Conservation (phyloP, 345 rosid species). For the Turnera subulata region DNA sequence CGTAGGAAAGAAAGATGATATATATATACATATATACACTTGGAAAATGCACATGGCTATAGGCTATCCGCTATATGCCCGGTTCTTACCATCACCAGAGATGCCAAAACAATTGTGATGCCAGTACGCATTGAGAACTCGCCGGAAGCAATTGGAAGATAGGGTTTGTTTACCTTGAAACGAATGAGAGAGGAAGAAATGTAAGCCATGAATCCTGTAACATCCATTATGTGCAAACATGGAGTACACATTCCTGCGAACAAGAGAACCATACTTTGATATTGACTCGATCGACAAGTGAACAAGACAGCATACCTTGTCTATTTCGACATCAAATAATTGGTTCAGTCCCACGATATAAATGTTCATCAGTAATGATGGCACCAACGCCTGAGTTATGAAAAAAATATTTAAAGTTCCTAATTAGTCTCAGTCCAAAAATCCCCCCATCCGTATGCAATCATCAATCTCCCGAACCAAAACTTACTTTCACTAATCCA, state of each 20-base stretch:
- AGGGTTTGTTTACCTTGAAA: conserved; percentile 29
- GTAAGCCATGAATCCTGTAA: no score
- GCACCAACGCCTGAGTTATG: conserved; percentile 25
- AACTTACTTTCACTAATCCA: conserved; percentile 28
- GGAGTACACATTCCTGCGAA: no score
- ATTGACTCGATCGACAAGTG: background rate
- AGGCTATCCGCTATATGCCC: no score
- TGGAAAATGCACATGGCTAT: no score
- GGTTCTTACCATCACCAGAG: conserved; percentile 17
- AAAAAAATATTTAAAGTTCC: background rate
- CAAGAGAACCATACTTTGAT: no score
- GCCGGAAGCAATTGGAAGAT: conserved; percentile 39
- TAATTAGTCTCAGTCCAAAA: no score
- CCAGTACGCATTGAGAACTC: conserved; percentile 28
- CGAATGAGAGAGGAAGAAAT: background rate
- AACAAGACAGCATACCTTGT: conserved; percentile 22
- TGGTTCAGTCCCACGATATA: conserved; percentile 34
- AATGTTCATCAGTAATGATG: conserved; percentile 28
- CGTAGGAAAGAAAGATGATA: no score
- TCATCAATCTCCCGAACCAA: background rate
- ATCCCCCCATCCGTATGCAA: no score
- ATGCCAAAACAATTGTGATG: conserved; percentile 16
- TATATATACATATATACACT: no score
- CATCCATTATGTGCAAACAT: no score
- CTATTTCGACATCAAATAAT: conserved; percentile 30